These are phyloP conservation scores for Grosmannia clavigera DNA, from an alignment of 2,329 filamentous ascomycete genomes.

Conservation along the genomic window DNA sequence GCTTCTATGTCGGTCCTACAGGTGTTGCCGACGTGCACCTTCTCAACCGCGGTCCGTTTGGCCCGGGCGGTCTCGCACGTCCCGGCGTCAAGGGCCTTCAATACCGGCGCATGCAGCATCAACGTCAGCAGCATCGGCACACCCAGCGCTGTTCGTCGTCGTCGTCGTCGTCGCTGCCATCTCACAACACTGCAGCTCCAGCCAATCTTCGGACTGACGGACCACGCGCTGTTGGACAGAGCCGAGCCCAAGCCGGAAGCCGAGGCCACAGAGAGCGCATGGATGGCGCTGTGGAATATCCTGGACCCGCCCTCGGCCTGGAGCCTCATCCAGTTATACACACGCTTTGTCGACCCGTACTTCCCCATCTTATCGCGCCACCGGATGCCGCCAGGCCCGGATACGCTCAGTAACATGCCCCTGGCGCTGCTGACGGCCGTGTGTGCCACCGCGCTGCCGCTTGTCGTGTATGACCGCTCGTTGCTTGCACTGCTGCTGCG, in stretches of 20 bases:
- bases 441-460: slow-evolving; percentile 30
- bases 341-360: slow-evolving; percentile 30
- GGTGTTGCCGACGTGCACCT: slow-evolving; percentile 9
- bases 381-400: slow-evolving; percentile 18
- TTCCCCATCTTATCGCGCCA: slow-evolving; percentile 28
- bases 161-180: neutral
- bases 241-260: slow-evolving; percentile 19
- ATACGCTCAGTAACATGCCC: slow-evolving; percentile 20
- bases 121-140: slow-evolving; percentile 12
- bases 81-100: slow-evolving; percentile 5
- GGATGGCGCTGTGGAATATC: slow-evolving; percentile 18
- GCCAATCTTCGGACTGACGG: slow-evolving; percentile 22
- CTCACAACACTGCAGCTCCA: slow-evolving; percentile 6
- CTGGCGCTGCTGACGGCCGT: slow-evolving; percentile 27
- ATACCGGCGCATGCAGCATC: slow-evolving; percentile 14
- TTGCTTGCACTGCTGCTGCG: slow-evolving; percentile 20
- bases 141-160: too few species aligned
- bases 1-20: slow-evolving; percentile 11
- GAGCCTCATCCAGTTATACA: slow-evolving; percentile 26
- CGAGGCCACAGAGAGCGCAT: slow-evolving; percentile 15
- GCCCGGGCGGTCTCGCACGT: neutral
- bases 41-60: slow-evolving; percentile 2
- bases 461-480: slow-evolving; percentile 28
- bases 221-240: slow-evolving; percentile 20
- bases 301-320: slow-evolving; percentile 20